Conservation (phyloP, 106 monocot genomes). For the Phalaenopsis equestris region DNA sequence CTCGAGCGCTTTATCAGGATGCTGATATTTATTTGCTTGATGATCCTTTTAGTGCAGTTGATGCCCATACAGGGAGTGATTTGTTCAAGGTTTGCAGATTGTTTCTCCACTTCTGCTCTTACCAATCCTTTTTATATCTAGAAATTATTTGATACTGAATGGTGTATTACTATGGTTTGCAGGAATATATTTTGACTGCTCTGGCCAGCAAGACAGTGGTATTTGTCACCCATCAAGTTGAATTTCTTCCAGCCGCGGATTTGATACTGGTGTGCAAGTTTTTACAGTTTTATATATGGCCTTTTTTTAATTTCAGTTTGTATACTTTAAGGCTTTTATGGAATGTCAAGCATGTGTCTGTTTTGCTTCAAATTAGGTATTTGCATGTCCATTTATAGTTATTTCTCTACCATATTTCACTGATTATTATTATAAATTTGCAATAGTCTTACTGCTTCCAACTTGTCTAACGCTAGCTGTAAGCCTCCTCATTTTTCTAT, state of each 20-base stretch:
- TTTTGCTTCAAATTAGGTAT: not conserved
- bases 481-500: not conserved
- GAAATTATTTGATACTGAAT: not conserved
- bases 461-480: not conserved
- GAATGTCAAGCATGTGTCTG: not conserved
- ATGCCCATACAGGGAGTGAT: conserved; percentile 94
- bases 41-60: conserved; percentile 96
- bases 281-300: not conserved
- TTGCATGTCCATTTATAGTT: not conserved
- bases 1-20: conserved; percentile 96
- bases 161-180: conserved; percentile 8
- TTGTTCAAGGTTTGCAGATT: conserved; percentile 48
- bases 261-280: conserved; percentile 60
- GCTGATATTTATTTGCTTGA: conserved; percentile 95
- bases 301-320: not conserved
- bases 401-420: not conserved
- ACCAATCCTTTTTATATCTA: not conserved
- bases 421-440: not conserved
- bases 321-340: not conserved
- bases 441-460: not conserved
- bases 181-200: conserved; percentile 91
- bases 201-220: conserved; percentile 79
- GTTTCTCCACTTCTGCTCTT: not conserved
- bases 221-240: conserved; percentile 96
- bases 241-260: conserved; percentile 89